These are phyloP conservation scores for Mortierella claussenii DNA, from an alignment of 192 early-diverging fungal species.

Conservation along the genomic window DNA sequence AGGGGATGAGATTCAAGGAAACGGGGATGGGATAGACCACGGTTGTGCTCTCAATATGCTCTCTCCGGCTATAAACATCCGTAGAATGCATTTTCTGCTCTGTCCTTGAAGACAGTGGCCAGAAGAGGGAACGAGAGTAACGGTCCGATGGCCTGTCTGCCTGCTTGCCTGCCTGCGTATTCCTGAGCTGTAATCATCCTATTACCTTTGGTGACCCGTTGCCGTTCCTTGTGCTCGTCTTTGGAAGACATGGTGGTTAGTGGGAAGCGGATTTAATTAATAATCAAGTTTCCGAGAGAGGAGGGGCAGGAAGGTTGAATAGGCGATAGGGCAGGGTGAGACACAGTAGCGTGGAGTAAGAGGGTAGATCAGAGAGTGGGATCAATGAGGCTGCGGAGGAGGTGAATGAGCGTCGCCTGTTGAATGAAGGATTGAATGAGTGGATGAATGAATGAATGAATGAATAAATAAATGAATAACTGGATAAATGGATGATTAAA, in stretches of 20 bases:
- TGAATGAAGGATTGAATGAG: conserved; percentile 4
- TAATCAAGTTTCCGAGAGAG: not conserved
- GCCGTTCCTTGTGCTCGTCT: conserved; percentile 42
- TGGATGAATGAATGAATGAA: conserved; percentile 17
- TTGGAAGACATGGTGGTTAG: not conserved
- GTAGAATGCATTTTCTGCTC: no score
- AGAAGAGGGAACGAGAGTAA: not conserved
- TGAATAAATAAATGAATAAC: conserved; percentile 4
- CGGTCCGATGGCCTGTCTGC: no score
- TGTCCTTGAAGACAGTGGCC: no score
- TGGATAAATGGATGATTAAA: not conserved
- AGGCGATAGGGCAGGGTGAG: not conserved
- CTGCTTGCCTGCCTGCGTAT: no score
- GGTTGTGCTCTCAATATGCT: no score
- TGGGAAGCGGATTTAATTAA: not conserved
- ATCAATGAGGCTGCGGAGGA: not conserved
- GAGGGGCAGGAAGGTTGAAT: not conserved
- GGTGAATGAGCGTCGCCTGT: not conserved
- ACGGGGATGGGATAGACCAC: no score
- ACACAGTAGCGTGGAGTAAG: not conserved
- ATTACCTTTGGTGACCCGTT: conserved; percentile 50
- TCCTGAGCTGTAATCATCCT: not conserved
- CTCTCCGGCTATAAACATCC: no score
- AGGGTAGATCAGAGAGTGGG: not conserved
- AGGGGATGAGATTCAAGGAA: no score